Evolutionary conservation across 139 green algal species (phyloP), one percentile per base, ranked within the genome.

Genomic region (Coelastrella sp.): DNA sequence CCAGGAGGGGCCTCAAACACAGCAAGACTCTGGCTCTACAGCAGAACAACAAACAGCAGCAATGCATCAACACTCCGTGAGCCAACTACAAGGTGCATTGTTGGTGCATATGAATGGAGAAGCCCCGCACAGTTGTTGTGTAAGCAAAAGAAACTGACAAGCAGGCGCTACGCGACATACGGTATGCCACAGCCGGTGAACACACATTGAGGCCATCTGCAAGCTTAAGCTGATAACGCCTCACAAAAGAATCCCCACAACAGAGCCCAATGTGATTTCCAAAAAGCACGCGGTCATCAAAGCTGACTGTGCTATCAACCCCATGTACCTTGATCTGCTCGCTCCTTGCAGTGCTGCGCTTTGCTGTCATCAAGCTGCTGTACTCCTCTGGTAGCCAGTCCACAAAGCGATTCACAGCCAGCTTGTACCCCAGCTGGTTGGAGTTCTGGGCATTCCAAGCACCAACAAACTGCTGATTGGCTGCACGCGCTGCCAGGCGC

Each of bases 311-410:
- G 32, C 32, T 47, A 47, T 47, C 32, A 47, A 47, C 32, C 32
- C 32, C 32, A 47, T 71, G 17, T 23, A 80, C 68, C 68, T 88
- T 88, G 83, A 88, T 56, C 17, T 58, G 6, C 59, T 90, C 74
- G 59, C 85, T 90, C 54, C 57, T 83, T 20, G 32, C 68, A 77
- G 73, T 90, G 73, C 85, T 90, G 23, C 85, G 58, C 85, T 77
- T 84, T 4, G 73, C 58, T 22, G 73, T 90, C 57, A 73, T 73
- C 88, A 73, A 58, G 32, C 57, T 73, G 11, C 77, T 78, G 81
- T 90, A 81, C 75, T 92, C 89, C 14, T 86, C 75, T 65, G 83
- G 85, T 73, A 90, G 66, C 90, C 79, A 89, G 57, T 80, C 76
- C 17, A 80, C 56, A 57, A 92, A 91, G 59, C 80, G 85, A 83